Percentiles rank a stretch among this genome's conserved stretches.
Conservation (phyloP, 352 stramenopile species). For the Pilasporangium apinafurcum region DNA sequence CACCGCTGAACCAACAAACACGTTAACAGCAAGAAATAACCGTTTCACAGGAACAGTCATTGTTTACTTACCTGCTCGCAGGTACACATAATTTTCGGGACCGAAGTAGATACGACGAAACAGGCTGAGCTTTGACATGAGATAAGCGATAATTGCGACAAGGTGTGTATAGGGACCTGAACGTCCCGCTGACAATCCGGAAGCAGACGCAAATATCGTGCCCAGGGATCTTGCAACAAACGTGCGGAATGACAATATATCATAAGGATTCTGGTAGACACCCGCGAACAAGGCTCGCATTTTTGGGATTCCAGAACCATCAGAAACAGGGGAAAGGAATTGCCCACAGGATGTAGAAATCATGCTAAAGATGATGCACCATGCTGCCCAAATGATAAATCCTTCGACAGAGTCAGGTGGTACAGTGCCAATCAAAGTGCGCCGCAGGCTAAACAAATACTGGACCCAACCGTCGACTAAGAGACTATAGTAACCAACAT, state of each 20-base stretch:
- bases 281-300: constrained; percentile 72
- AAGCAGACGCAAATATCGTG: constrained; percentile 56
- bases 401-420: constrained; percentile 49
- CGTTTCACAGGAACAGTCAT: background rate
- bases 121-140: constrained; percentile 53
- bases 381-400: constrained; percentile 64
- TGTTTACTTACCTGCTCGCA: constrained; percentile 40
- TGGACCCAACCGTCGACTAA: constrained; percentile 64
- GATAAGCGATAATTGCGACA: constrained; percentile 64
- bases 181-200: constrained; percentile 59
- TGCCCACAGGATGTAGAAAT: constrained; percentile 52
- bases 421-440: constrained; percentile 44
- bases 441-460: constrained; percentile 54
- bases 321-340: constrained; percentile 54
- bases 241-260: constrained; percentile 53
- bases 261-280: constrained; percentile 64
- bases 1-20: constrained; percentile 22
- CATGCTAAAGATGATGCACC: constrained; percentile 44
- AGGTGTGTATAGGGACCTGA: constrained; percentile 74
- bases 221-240: constrained; percentile 65
- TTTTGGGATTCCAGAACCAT: constrained; percentile 70
- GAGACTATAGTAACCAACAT: constrained; percentile 30
- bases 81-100: constrained; percentile 62
- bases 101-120: constrained; percentile 67
- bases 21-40: background rate